phyloP scores from a whole-genome alignment of 805 yeast genomes.

The Sporopachydermia lactativora region DNA sequence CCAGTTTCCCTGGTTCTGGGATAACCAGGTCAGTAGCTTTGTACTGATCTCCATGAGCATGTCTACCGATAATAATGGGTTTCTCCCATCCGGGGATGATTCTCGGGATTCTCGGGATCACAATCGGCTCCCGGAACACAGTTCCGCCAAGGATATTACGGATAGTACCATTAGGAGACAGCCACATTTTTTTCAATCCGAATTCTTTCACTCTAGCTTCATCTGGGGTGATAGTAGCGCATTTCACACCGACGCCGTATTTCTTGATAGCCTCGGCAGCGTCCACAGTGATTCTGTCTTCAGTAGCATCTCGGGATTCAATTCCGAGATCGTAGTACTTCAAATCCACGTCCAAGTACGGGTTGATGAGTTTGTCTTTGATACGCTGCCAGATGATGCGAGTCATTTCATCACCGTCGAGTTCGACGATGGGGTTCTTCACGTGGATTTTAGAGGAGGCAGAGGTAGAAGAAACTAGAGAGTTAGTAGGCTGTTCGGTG shows the following conservation, averaged over 20 bases:
- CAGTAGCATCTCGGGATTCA: slow-evolving; percentile 51
- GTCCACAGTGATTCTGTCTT: slow-evolving; percentile 62
- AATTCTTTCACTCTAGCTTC: slow-evolving; percentile 70
- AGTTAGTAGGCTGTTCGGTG: too few relatives aligned
- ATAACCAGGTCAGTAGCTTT: slow-evolving; percentile 64
- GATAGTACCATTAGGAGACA: slow-evolving; percentile 75
- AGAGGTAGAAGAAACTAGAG: too few relatives aligned
- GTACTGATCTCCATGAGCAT: slow-evolving; percentile 76
- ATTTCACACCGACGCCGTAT: slow-evolving; percentile 70
- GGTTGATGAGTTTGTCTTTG: slow-evolving; percentile 51
- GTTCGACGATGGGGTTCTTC: slow-evolving; percentile 58
- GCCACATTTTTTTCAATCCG: slow-evolving; percentile 66
- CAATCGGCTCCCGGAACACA: slow-evolving; percentile 74
- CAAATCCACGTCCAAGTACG: slow-evolving; percentile 59
- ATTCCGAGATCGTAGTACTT: slow-evolving; percentile 67
- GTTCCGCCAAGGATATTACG: slow-evolving; percentile 75
- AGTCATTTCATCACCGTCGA: slow-evolving; percentile 83
- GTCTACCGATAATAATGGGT: slow-evolving; percentile 78
- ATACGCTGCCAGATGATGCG: slow-evolving; percentile 71
- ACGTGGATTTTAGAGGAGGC: slow-evolving; percentile 44
- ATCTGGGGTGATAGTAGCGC: slow-evolving; percentile 81
- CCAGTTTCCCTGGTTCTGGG: slow-evolving; percentile 52
- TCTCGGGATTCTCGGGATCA: slow-evolving; percentile 64
- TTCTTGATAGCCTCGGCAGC: slow-evolving; percentile 64
- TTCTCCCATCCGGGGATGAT: slow-evolving; percentile 69